Evolutionary conservation across 2,329 filamentous ascomycete species (phyloP), one percentile per base, ranked within the genome.

Genomic region (Didymella pinodella): DNA sequence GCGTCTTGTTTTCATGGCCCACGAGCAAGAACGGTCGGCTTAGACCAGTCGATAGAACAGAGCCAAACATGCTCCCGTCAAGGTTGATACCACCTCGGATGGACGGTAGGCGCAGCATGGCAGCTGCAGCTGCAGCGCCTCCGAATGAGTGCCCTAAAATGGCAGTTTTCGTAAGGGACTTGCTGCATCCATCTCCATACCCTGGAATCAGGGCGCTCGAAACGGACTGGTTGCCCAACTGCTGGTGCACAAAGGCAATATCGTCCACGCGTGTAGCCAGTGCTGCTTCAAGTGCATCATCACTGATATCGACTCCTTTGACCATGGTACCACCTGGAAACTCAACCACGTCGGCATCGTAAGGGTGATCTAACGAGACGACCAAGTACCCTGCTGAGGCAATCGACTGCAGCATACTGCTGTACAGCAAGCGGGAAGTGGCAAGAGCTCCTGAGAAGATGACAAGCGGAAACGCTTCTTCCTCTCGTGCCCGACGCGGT

Each of bases 331-430:
- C 82, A 54, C 83, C 71, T 0, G 81, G 79, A n/a, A 82, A 84
- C 59, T 84, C 79, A n/a, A 86, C 79, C 10, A 82, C 67, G 0
- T 72, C 63, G 0, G 79, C 75, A 38, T 85, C 83, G 55, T 81
- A 83, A 0, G 82, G 77, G 31, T 85, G 83, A 48, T 85, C 83
- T 14, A 85, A 70, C 0, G 82, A 77, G 16, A 84, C 67, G 3
- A 85, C 80, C 0, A 79, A 63, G 50, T 80, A 83, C 0, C 83
- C 83, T 7, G 77, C 70, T 34, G 80, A 81, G 0, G 83, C 81
- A 2, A 85, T 68, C 0, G 80, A 78, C 14, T 79, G 77, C 3
- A 81, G 77, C 65, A 81, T 75, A 3, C 73, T 75, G 7, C 71
- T 77, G 64, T 84, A 81, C 0, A 82, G 43, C 1, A 81, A 66